Base-by-base conservation (phyloP, 495 filamentous ascomycete genomes). In the Astrothelium subdiscretum region DNA sequence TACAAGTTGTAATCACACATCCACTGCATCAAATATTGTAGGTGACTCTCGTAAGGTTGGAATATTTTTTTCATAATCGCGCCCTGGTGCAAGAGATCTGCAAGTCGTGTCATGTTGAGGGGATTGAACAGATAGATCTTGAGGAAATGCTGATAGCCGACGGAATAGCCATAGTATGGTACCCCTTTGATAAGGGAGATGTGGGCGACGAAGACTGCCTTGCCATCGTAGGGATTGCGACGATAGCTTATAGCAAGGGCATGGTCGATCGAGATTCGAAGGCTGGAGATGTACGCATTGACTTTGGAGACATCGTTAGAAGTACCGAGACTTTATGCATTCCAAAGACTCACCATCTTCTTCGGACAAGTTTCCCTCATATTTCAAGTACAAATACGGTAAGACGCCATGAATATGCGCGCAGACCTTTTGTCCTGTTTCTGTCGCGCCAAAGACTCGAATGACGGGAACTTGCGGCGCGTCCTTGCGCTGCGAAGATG, bases 1-100 rank as follows among this genome's bases (percentile, higher is more conserved):
- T 92, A 96, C 66, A 98, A 78, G 66, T 95, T 97, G 79, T 91
- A 97, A 70, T 98, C 95, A 66, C 87, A 88, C 92, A 97, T 96
- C 84, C 95, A 97, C 76, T 97, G 95, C 1, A 92, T 80, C 10
- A 96, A 74, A 73, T 88, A 97, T 72, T 95, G 87, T 44, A 97
- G 72, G 73, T 97, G 95, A 57, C 87, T 90, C 73, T 98, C 94
- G 70, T 91, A 94, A 2, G 94, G 92, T 67, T 98, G 94, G 35
- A 97, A 84, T 11, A 81, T 77, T 52, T 79, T 83, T 68, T 88
- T 87, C 83, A 97, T 83, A 52, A 98, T 82, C 13, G 85, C 84
- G 27, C 92, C 94, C 71, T 95, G 89, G 27, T 87, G 85, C 35
- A 98, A 77, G 32, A 97, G 80, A 63, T 96, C 90, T 20, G 87